Base-by-base conservation (phyloP, 2,329 filamentous ascomycete species). In the Exophiala xenobiotica region DNA sequence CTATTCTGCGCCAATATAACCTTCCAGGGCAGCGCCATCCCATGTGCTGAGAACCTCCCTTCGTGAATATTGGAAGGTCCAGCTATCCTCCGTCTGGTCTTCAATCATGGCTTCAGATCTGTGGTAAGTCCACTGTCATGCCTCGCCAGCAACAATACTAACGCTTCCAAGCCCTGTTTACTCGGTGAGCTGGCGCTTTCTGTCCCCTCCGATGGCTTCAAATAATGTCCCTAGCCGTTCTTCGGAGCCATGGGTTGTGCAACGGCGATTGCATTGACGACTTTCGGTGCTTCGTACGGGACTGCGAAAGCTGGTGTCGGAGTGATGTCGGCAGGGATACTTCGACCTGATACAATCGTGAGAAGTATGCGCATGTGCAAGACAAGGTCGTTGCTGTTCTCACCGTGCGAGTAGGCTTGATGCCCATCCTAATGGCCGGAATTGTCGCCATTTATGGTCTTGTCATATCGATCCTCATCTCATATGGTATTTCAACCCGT, bases 381-480 rank as follows among this genome's bases (percentile, higher is more conserved):
- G n/a, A n/a, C n/a, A n/a, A n/a, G n/a, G n/a, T n/a, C n/a, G n/a
- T n/a, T n/a, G n/a, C n/a, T 27, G 23, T 49, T 31, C 40, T 40
- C 14, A 27, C 31, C 16, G 14, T 41, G n/a, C 6, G 11, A n/a
- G 27, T 37, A 59, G 49, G 59, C 26, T 53, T 54, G 50, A 48
- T 63, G 22, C 56, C 55, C 41, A 54, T 56, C 24, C 95, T 99
- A 85, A 99, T 99, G 93, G 93, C 93, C 81, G 93, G 93, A 97
- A 99, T 99, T 76, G 97, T 99, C 77, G 93, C 90, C 87, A 97
- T 99, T 74, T 99, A 93, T 78, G 88, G 88, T 67, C 82, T 93
- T 61, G 88, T 93, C 75, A 88, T 92, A 56, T 91, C 88, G n/a
- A 88, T 93, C 71, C 76, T 93, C 67, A 90, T 93, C 69, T 90